phyloP scores from a whole-genome alignment of 108 stramenopile species.

The Hondaea fermentalgiana region DNA sequence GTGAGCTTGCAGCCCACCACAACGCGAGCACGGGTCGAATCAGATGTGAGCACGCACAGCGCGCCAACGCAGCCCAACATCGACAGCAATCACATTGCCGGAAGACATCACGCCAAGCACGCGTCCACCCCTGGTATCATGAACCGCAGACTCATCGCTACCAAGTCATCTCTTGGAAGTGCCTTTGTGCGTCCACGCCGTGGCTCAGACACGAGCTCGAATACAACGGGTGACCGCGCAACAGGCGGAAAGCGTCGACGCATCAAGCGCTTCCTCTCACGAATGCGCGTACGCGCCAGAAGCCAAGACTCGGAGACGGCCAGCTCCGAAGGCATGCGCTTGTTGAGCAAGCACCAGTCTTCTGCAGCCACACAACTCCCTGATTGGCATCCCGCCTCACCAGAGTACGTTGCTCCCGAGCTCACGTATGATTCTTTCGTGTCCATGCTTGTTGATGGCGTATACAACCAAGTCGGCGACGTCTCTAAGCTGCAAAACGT shows the following conservation, averaged over 20 bases:
- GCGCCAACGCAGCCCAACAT: background rate
- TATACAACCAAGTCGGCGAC: background rate
- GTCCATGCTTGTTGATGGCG: background rate
- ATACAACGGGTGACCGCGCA: background rate
- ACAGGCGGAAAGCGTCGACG: background rate
- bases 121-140: background rate
- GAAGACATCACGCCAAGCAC: too few relatives aligned
- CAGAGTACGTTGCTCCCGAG: background rate
- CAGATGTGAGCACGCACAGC: background rate
- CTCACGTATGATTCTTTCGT: background rate
- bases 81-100: too few relatives aligned
- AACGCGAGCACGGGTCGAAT: background rate
- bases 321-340: background rate
- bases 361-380: background rate
- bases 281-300: background rate
- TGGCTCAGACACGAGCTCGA: background rate
- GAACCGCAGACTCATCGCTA: background rate
- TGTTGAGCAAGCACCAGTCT: background rate
- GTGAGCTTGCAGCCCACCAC: background rate
- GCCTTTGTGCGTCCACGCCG: background rate
- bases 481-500: background rate
- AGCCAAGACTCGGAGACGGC: background rate
- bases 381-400: background rate
- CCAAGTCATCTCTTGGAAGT: background rate
- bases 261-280: background rate